Conservation (phyloP, 495 filamentous ascomycete genomes). For the Aspergillus campestris region DNA sequence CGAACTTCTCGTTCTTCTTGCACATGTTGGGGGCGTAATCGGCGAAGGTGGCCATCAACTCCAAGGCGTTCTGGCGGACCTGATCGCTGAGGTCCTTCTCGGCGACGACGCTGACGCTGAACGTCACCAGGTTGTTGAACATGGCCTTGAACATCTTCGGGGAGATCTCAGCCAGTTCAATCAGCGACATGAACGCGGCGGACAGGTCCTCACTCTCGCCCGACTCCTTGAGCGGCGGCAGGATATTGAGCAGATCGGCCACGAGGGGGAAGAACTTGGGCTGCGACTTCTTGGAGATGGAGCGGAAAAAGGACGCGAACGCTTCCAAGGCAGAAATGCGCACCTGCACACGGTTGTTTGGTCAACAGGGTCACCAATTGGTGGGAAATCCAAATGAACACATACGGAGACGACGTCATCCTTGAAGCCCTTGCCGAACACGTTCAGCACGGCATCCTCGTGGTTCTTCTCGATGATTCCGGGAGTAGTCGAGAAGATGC, state of each 20-base stretch:
- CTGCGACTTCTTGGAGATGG: conserved; percentile 76
- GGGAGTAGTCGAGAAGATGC: conserved; percentile 91
- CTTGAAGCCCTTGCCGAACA: conserved; percentile 86
- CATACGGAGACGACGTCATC: conserved; percentile 73
- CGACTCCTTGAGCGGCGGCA: conserved; percentile 85
- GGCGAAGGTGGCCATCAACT: conserved; percentile 97
- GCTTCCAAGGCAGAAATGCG: conserved; percentile 93
- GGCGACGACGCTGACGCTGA: conserved; percentile 85
- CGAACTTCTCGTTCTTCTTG: conserved; percentile 83
- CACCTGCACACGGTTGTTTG: conserved; percentile 40
- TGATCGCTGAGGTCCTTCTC: conserved; percentile 90
- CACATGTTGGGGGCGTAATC: conserved; percentile 92
- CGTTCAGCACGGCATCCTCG: conserved; percentile 70
- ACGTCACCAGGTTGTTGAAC: conserved; percentile 85
- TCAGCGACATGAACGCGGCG: conserved; percentile 79
- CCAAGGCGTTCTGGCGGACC: conserved; percentile 87
- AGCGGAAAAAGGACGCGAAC: conserved; percentile 91
- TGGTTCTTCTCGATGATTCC: conserved; percentile 96
- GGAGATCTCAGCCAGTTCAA: conserved; percentile 83
- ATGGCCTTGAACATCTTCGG: conserved; percentile 94
- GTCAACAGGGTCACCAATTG: background rate
- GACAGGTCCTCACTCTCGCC: conserved; percentile 83
- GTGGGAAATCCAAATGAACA: background rate
- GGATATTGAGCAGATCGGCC: conserved; percentile 81
- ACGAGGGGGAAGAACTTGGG: conserved; percentile 78